Conservation (phyloP, 169 alveolate genomes). For the Eimeria mitis region DNA sequence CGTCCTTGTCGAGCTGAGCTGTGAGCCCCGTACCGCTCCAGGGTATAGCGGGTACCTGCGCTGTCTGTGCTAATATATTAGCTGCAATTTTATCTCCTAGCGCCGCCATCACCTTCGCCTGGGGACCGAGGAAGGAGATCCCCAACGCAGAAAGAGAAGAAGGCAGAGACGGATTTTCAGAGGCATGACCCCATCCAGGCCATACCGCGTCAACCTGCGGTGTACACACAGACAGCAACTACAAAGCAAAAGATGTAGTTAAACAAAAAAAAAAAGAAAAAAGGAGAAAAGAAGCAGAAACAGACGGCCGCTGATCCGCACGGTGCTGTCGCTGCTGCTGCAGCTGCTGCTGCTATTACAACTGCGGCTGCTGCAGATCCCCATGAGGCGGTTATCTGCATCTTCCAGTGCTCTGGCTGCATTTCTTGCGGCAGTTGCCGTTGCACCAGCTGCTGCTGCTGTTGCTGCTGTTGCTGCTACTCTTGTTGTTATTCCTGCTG, state of each 20-base stretch:
- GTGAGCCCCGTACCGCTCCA: constrained; percentile 93
- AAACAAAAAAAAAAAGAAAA: no score
- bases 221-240: not conserved
- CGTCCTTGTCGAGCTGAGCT: constrained; percentile 78
- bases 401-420: no score
- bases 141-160: constrained; percentile 88
- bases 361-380: no score
- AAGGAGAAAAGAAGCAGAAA: no score
- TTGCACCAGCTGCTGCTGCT: not conserved
- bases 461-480: not conserved
- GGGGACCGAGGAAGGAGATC: constrained; percentile 95
- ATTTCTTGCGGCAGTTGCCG: not conserved
- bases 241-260: no score
- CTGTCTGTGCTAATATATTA: constrained; percentile 95
- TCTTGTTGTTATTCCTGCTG: not conserved
- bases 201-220: constrained; percentile 94
- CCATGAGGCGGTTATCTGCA: no score
- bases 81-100: constrained; percentile 97
- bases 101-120: constrained; percentile 92
- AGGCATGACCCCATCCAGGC: constrained; percentile 98
- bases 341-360: not conserved
- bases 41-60: constrained; percentile 94
- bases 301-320: no score
- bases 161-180: constrained; percentile 95
- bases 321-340: no score